A percentile compares a stretch with the other conserved stretches of the same genome.
These are phyloP conservation scores for Chytridium lagenaria DNA, from an alignment of 371 early-diverging fungal species.

Conservation along the genomic window DNA sequence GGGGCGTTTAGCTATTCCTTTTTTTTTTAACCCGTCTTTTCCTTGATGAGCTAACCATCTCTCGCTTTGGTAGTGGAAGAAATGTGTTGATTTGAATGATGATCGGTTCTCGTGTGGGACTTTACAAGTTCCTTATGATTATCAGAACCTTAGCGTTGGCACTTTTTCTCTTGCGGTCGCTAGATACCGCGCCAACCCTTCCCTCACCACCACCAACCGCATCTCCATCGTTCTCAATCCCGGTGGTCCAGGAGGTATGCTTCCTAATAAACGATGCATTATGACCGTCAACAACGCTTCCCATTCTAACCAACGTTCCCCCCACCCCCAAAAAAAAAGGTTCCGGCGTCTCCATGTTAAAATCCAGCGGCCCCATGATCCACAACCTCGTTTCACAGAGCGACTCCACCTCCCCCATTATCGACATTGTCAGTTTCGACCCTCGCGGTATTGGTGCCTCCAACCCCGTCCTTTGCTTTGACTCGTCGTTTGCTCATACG, in stretches of 20 bases:
- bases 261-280: no score
- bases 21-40: background rate
- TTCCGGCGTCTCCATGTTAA: background rate
- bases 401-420: background rate
- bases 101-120: constrained; percentile 20
- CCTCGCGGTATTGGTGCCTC: constrained; percentile 45
- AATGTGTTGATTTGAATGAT: background rate
- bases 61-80: constrained; percentile 11
- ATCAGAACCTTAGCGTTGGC: constrained; percentile 5
- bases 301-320: no score
- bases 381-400: no score
- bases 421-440: constrained; percentile 46
- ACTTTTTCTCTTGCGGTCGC: background rate
- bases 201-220: background rate
- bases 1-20: background rate
- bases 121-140: constrained; percentile 37
- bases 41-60: background rate
- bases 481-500: constrained; percentile 19
- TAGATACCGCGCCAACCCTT: background rate
- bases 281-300: no score
- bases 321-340: no score
- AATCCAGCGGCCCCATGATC: background rate
- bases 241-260: constrained; percentile 14
- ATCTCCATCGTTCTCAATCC: constrained; percentile 4
- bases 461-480: constrained; percentile 40